Evolutionary conservation across 1,139 yeast species (phyloP).

Genomic region (Blastobotrys apis): DNA sequence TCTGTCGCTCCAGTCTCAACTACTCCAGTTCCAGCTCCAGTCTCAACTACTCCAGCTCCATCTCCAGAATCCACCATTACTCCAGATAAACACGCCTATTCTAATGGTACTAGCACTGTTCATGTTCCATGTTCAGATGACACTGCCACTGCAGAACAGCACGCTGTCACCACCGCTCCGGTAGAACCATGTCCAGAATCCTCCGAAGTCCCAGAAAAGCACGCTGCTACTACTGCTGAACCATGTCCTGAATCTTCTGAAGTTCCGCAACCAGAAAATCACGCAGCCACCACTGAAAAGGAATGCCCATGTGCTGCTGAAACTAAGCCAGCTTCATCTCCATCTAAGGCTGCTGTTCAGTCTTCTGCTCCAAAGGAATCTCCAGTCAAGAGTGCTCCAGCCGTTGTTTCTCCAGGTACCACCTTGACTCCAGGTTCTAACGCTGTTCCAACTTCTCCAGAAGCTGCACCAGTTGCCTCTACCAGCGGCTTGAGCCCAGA

Average conservation of each 20-base stretch:
- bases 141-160: conserved; percentile 4
- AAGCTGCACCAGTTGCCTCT: conserved; percentile 6
- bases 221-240: conserved; percentile 2
- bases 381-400: neutral
- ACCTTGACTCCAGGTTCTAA: neutral
- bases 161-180: conserved; percentile 7
- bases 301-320: conserved; percentile 1
- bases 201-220: neutral
- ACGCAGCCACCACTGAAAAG: conserved; percentile 1
- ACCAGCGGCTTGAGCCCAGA: too few species aligned
- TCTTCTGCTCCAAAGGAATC: conserved; percentile 1
- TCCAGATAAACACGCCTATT: too few species aligned
- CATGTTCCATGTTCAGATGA: conserved; percentile 4
- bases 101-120: too few species aligned
- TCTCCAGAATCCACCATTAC: conserved; percentile 4
- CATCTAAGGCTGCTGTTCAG: conserved; percentile 6
- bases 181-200: neutral
- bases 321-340: conserved; percentile 1
- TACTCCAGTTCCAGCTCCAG: conserved; percentile 6
- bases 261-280: neutral
- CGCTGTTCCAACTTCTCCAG: neutral
- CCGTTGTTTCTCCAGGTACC: neutral
- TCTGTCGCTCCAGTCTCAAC: neutral
- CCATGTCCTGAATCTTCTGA: conserved; percentile 7
- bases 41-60: conserved; percentile 4